Conservation (phyloP, 345 rosid genomes). For the Nephelium lappaceum region DNA sequence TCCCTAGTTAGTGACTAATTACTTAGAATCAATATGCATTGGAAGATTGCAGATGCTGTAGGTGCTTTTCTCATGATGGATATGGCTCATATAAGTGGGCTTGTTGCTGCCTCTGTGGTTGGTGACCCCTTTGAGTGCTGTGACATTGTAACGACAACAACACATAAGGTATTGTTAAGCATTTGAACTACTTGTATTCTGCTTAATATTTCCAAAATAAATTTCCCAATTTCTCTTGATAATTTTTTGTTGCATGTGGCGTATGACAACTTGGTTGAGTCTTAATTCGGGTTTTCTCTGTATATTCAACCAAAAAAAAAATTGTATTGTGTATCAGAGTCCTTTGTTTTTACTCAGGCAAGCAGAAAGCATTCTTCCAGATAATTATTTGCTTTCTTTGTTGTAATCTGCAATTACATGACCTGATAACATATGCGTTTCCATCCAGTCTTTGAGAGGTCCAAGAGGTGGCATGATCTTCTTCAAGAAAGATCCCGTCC, state of each 20-base stretch:
- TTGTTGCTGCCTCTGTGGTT: conserved; percentile 91
- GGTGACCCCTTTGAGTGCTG: conserved; percentile 87
- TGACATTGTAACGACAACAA: conserved; percentile 92
- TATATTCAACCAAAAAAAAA: neutral
- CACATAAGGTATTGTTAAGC: conserved; percentile 67
- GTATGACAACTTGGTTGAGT: neutral
- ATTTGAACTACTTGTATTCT: neutral
- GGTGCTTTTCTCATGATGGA: conserved; percentile 99
- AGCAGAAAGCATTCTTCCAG: neutral
- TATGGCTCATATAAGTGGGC: conserved; percentile 98
- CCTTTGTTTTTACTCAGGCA: neutral
- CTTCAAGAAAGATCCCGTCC: conserved; percentile 74
- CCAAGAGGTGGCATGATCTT: conserved; percentile 99
- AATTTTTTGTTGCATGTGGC: neutral
- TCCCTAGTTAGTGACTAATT: conserved; percentile 19
- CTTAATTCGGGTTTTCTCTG: neutral
- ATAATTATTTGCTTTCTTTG: neutral
- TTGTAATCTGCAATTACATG: conserved; percentile 5
- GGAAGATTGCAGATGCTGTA: conserved; percentile 86
- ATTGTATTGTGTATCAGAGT: neutral
- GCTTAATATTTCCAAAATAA: neutral
- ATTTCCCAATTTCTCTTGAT: neutral
- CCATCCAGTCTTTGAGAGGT: conserved; percentile 83
- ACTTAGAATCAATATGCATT: conserved; percentile 26
- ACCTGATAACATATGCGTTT: conserved; percentile 15